Base-by-base conservation (phyloP, 2,329 filamentous ascomycete genomes). In the Aureobasidium sp. region DNA sequence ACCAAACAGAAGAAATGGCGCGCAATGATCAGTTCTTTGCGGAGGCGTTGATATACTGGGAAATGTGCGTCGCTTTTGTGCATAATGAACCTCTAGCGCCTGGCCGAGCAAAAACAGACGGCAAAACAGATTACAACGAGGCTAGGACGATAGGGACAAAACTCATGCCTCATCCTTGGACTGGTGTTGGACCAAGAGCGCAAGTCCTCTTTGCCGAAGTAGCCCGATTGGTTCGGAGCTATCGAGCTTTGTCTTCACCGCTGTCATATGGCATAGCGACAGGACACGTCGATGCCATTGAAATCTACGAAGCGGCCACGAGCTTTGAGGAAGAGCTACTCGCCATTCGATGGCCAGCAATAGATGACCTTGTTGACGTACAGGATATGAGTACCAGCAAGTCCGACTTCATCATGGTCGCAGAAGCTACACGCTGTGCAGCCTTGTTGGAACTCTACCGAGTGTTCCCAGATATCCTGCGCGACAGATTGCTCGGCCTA, bases 31-130 rank as follows among this genome's bases (percentile, higher is more conserved):
- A 74, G 27, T 79, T 80, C 60, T 79, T 80, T 54, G 74, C 78
- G 55, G 77, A 80, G 60, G 75, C 75, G n/a, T 64, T 80, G 44
- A 72, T 80, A 24, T 79, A 79, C 57, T 80, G 78, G 78, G 78
- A 80, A 58, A 79, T 80, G 77, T 69, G 76, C 16, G 73, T 78
- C 52, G 75, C 74, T 1, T 79, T 76, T 57, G 74, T 78, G 8
- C 73, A 72, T 47, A 69, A 72, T 56, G 70, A 72, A 42, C 66
- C 65, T 2, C 44, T 22, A 47, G 37, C 19, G 39, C 54, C 19
- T 8, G 48, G 45, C 19, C 54, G 42, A 6, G 54, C 48, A n/a
- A 42, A 22, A 14, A 19, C 38, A 17, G 34, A 19, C 2, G 19
- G 24, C 19, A 25, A 16, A 25, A 37, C 34, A 69, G 68, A 58